These are phyloP conservation scores for Lactarius vividus DNA, from an alignment of 768 basidiomycete species.

Conservation along the genomic window DNA sequence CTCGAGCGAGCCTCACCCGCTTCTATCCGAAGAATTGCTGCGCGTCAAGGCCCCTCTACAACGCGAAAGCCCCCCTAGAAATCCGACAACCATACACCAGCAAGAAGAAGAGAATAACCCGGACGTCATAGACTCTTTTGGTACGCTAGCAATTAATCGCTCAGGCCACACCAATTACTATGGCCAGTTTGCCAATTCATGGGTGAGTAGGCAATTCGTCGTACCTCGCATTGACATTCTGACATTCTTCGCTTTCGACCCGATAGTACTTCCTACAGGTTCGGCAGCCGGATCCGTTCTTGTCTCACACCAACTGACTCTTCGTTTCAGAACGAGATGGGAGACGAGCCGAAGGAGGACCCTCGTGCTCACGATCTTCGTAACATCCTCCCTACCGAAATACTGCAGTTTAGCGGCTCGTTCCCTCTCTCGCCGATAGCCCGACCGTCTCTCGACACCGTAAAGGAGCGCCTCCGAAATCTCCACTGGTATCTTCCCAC, in stretches of 20 bases:
- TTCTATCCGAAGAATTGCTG: slow-evolving; percentile 69
- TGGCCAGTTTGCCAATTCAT: slow-evolving; percentile 74
- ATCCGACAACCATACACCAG: slow-evolving; percentile 40
- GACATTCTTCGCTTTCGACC: slow-evolving; percentile 22
- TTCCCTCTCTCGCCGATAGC: slow-evolving; percentile 55
- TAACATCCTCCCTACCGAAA: slow-evolving; percentile 56
- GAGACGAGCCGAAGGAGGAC: slow-evolving; percentile 53
- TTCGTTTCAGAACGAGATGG: slow-evolving; percentile 56
- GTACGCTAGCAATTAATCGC: slow-evolving; percentile 69
- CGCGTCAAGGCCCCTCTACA: slow-evolving; percentile 76
- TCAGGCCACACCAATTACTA: slow-evolving; percentile 75
- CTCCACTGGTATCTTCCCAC: slow-evolving; percentile 72
- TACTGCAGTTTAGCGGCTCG: slow-evolving; percentile 61
- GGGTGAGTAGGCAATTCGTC: slow-evolving; percentile 45
- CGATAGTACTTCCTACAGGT: slow-evolving; percentile 73
- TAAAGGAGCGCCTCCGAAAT: slow-evolving; percentile 49
- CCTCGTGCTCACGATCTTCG: slow-evolving; percentile 48
- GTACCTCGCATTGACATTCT: slow-evolving; percentile 13
- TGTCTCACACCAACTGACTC: slow-evolving; percentile 19
- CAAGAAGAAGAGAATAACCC: slow-evolving; percentile 59
- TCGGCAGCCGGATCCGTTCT: slow-evolving; percentile 27
- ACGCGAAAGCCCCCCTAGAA: slow-evolving; percentile 43
- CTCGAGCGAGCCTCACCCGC: slow-evolving; percentile 59
- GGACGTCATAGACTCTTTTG: slow-evolving; percentile 77
- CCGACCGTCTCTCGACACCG: slow-evolving; percentile 38